A percentile compares a stretch with the other conserved stretches of the same genome.
Conservation (phyloP, 495 filamentous ascomycete genomes). For the Xylaria scruposa region DNA sequence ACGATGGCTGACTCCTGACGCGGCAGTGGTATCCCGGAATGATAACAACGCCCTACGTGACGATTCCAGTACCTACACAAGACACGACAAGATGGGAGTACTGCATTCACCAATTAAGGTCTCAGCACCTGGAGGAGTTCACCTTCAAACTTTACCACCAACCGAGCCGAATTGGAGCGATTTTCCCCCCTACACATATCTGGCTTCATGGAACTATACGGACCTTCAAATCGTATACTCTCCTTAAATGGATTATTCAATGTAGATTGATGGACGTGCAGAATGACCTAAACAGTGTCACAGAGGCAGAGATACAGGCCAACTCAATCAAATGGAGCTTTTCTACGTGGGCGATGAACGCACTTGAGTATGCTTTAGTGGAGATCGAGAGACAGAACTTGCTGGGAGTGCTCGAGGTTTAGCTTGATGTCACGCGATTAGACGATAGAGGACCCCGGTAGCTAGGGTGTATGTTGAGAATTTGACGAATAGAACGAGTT, state of each 20-base stretch:
- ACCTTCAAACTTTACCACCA: not conserved
- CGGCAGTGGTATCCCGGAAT: not conserved
- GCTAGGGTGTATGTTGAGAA: not conserved
- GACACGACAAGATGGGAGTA: not conserved
- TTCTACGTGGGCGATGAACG: not conserved
- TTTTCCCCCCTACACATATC: not conserved
- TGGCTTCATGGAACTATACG: not conserved
- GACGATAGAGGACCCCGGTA: not conserved
- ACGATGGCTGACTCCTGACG: not conserved
- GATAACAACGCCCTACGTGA: not conserved
- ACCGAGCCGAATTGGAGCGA: not conserved
- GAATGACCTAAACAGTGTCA: not conserved
- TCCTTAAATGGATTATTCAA: not conserved
- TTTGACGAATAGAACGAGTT: not conserved
- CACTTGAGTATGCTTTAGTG: not conserved
- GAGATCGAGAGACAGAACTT: not conserved
- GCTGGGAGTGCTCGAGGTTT: not conserved
- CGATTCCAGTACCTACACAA: not conserved
- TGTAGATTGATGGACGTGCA: not conserved
- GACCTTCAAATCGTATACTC: not conserved
- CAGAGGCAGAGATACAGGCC: not conserved
- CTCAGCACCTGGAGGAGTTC: not conserved
- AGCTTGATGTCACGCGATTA: not conserved
- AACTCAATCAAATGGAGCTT: not conserved
- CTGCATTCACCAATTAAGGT: not conserved